Evolutionary conservation across 371 early-diverging fungal genomes (phyloP), one percentile per base, ranked within the genome.

Genomic region (Mortierella sp.): DNA sequence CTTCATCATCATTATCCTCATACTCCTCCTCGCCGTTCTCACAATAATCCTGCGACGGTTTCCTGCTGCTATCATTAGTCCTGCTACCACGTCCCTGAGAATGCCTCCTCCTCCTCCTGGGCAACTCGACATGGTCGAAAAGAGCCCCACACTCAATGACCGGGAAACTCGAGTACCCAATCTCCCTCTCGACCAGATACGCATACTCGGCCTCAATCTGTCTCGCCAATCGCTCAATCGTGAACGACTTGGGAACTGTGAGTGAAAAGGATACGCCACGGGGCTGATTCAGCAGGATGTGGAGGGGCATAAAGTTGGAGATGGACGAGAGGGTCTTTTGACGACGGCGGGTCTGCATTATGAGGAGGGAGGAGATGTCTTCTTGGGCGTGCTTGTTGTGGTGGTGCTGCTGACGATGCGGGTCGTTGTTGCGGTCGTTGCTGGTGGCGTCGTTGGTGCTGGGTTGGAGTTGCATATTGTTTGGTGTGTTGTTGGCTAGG

Each of bases 141-240:
- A 86, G 50, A 1, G 86, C 86, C 0, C 86, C 86, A 24, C 86
- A 86, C 70, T 86, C 79, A 40, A 86, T 86, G 14, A 84, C 81
- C 0, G 85, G 85, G 21, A 73, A 80, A 11, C 75, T 69, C 10
- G 81, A 81, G 21, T 75, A n/a, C 5, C 85, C 85, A 16, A 84
- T 70, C 71, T 84, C 81, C 11, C 85, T 69, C 69, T 84, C 85
- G 57, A 84, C 81, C 76, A 81, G 5, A 37, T 81, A 84, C 5
- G 85, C 85, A 43, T 86, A 86, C 70, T 86, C 86, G 37, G 79
- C 82, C 55, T 86, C 86, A 77, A 86, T 81, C 79, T 86, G 86
- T 14, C 86, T 64, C 11, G 82, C 86, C 53, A 86, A 70, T n/a
- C 77, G 86, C 43, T 81, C 86, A 40, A 86, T 74, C 13, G 86